phyloP scores from a whole-genome alignment of 352 stramenopile species.

The Thraustochytrium sp. region DNA sequence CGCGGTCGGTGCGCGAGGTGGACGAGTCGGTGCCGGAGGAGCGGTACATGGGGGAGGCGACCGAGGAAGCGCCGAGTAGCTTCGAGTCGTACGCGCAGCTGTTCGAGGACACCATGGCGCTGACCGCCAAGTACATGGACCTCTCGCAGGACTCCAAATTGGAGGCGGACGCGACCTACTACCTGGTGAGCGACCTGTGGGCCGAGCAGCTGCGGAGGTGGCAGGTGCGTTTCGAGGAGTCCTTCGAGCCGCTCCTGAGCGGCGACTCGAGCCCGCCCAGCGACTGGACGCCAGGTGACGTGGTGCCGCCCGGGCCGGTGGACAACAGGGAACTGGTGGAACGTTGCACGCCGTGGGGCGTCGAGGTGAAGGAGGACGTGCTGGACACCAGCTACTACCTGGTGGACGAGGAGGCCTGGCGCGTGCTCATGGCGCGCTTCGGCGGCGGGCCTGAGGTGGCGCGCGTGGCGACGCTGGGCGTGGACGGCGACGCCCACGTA shows the following conservation, averaged over 20 bases:
- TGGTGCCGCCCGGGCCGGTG: not conserved
- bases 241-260: not conserved
- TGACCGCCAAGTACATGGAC: not conserved
- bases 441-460: slow-evolving; percentile 12
- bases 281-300: not conserved
- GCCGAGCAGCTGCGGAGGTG: not conserved
- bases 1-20: not conserved
- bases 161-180: not conserved
- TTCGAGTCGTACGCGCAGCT: not conserved
- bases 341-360: not conserved
- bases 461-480: not conserved
- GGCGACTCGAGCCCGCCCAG: not conserved
- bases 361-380: not conserved
- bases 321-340: slow-evolving; percentile 24
- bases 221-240: not conserved
- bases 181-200: not conserved
- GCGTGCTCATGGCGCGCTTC: not conserved
- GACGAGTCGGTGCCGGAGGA: not conserved
- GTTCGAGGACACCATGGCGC: not conserved
- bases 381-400: not conserved
- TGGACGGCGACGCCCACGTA: not conserved
- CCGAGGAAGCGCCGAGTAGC: not conserved
- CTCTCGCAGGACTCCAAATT: not conserved
- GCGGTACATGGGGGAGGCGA: not conserved
- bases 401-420: not conserved